These are phyloP conservation scores for Wallemia ichthyophaga DNA, from an alignment of 1,284 basidiomycete species.

Conservation along the genomic window DNA sequence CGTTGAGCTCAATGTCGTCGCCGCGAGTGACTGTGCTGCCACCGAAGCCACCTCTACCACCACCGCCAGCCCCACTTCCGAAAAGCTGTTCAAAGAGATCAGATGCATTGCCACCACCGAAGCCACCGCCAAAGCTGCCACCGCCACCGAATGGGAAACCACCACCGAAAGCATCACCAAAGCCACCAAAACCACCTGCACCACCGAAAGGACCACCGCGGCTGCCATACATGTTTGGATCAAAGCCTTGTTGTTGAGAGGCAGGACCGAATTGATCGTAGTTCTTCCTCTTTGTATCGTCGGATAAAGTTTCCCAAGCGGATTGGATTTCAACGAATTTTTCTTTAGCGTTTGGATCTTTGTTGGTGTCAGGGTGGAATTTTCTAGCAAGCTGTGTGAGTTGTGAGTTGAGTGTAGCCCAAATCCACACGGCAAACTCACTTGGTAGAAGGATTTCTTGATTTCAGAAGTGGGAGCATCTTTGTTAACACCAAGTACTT, in stretches of 20 bases:
- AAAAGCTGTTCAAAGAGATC: not conserved
- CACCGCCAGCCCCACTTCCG: slow-evolving; percentile 20
- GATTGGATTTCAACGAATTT: slow-evolving; percentile 90
- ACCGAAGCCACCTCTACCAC: slow-evolving; percentile 17
- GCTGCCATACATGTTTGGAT: slow-evolving; percentile 43
- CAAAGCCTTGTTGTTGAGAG: slow-evolving; percentile 75
- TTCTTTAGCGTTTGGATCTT: slow-evolving; percentile 63
- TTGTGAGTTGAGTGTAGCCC: not conserved
- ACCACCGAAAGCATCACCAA: not conserved
- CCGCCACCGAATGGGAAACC: not conserved
- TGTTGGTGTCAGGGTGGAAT: slow-evolving; percentile 91
- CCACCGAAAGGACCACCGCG: slow-evolving; percentile 11
- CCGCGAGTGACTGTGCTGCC: slow-evolving; percentile 27
- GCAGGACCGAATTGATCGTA: slow-evolving; percentile 88
- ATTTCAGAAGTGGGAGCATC: slow-evolving; percentile 66
- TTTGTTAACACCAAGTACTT: slow-evolving; percentile 56
- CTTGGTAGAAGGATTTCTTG: slow-evolving; percentile 87
- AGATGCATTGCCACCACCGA: slow-evolving; percentile 1
- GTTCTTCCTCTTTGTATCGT: slow-evolving; percentile 70
- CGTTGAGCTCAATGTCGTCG: slow-evolving; percentile 48
- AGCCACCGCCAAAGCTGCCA: slow-evolving; percentile 2
- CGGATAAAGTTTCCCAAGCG: slow-evolving; percentile 88
- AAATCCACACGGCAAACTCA: slow-evolving; percentile 17
- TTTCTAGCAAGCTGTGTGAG: slow-evolving; percentile 60
- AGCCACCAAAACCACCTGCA: slow-evolving; percentile 8